Evolutionary conservation across 2,329 filamentous ascomycete genomes (phyloP), one percentile per base, ranked within the genome.

Genomic region (Fusarium guadeloupense): DNA sequence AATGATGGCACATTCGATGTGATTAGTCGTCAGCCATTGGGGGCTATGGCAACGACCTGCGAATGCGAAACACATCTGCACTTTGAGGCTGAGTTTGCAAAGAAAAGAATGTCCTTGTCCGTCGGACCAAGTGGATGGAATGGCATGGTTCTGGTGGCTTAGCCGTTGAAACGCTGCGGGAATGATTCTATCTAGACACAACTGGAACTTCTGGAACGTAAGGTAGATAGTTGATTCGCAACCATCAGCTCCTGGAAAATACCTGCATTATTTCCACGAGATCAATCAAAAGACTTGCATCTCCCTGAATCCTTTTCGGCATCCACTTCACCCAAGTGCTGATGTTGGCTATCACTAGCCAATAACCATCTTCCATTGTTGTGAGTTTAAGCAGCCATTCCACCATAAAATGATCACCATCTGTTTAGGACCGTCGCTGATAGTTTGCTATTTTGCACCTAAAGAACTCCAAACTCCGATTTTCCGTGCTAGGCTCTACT

Each of bases 401-500:
- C 43, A 21, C 45, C 54, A 52, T 48, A 14, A 48, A 34, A 65
- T 46, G 31, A 34, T 41, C 56, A 26, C 40, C 42, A 25, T 35
- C 44, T 58, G 41, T 9, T 50, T 14, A 52, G 38, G 37, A 35
- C 26, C 46, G 37, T 46, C 46, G 34, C 43, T 62, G 19, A 31
- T 44, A 21, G 40, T 46, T 44, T 38, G 48, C 41, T 47, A 51
- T 44, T 56, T 41, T 62, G 43, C 38, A 59, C 47, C 50, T 47
- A 40, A 59, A n/a, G 44, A 69, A 69, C 66, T 62, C 66, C 66
- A 61, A 69, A 69, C 66, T 66, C 66, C 59, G 12, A 43, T 38
- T 42, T 47, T 35, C 33, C 44, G 35, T 42, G 30, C 43, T 38
- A 45, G 42, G 46, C 39, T 17, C 23, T 31, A 37, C 41, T 25